A percentile compares a stretch with the other conserved stretches of the same genome.
Evolutionary conservation across 305 asterid species (phyloP).

Genomic region (Vinca major): DNA sequence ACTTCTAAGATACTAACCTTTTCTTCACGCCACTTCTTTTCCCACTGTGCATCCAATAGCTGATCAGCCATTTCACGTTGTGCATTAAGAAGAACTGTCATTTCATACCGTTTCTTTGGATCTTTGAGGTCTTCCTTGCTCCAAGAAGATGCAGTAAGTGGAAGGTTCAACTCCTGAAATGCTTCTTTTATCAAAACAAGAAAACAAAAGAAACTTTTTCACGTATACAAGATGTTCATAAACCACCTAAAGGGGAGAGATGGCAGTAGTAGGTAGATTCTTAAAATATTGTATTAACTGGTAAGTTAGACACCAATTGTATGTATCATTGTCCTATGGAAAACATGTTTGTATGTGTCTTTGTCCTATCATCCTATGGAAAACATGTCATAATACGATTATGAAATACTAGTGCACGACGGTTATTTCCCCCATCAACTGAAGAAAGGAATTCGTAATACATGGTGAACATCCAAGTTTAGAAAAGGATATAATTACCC

Average conservation of each 20-base stretch:
- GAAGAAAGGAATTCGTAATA: background rate
- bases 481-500: conserved; percentile 44
- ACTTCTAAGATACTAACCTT: conserved; percentile 37
- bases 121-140: conserved; percentile 72
- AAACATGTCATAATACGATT: background rate
- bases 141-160: conserved; percentile 79
- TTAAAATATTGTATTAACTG: background rate
- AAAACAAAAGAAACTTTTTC: conserved; percentile 7
- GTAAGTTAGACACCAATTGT: background rate
- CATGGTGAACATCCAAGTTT: background rate
- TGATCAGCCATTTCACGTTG: conserved; percentile 82
- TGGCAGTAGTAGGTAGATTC: background rate
- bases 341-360: background rate
- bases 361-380: background rate
- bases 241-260: background rate
- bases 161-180: conserved; percentile 74
- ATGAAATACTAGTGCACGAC: background rate
- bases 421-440: conserved; percentile 1
- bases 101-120: conserved; percentile 77
- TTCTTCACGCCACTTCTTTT: conserved; percentile 81
- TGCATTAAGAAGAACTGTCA: conserved; percentile 86
- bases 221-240: background rate
- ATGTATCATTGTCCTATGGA: background rate
- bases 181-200: conserved; percentile 13
- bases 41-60: conserved; percentile 88